phyloP scores from a whole-genome alignment of 345 rosid genomes.

The Citrus trifoliata region DNA sequence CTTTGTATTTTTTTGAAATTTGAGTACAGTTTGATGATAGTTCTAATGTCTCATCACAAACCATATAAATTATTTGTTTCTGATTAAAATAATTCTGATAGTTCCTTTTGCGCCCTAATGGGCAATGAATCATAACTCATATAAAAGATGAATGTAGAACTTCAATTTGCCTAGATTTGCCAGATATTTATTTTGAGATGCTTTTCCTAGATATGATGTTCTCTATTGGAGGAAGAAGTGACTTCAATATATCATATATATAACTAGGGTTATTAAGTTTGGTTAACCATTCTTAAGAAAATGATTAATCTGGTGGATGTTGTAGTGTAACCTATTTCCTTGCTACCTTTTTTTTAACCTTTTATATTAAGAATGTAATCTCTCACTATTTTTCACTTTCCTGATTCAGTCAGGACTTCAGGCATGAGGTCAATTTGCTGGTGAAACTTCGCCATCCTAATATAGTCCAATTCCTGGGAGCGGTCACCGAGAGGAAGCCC shows the following conservation, averaged over 20 bases:
- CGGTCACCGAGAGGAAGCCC: conserved; percentile 99
- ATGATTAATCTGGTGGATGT: conserved; percentile 10
- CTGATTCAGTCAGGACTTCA: conserved; percentile 89
- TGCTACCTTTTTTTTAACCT: not conserved
- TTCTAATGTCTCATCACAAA: not conserved
- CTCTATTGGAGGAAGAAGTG: not conserved
- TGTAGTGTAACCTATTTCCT: conserved; percentile 7
- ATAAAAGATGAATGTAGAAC: not conserved
- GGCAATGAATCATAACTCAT: not conserved
- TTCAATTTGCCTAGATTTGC: not conserved
- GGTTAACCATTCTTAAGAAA: not conserved
- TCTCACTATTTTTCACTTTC: conserved; percentile 20
- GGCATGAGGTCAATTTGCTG: conserved; percentile 95
- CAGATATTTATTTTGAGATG: not conserved
- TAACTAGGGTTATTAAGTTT: not conserved
- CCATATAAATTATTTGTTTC: not conserved
- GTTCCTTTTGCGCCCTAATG: conserved; percentile 3
- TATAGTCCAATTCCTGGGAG: conserved; percentile 96
- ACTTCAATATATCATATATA: not conserved
- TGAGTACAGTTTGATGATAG: not conserved
- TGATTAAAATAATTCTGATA: not conserved
- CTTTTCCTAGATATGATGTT: not conserved
- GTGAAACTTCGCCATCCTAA: conserved; percentile 99
- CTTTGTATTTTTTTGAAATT: not conserved
- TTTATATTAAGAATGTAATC: not conserved